These are phyloP conservation scores for Coniochaeta sp. DNA, from an alignment of 2,329 filamentous ascomycete species.

Conservation along the genomic window DNA sequence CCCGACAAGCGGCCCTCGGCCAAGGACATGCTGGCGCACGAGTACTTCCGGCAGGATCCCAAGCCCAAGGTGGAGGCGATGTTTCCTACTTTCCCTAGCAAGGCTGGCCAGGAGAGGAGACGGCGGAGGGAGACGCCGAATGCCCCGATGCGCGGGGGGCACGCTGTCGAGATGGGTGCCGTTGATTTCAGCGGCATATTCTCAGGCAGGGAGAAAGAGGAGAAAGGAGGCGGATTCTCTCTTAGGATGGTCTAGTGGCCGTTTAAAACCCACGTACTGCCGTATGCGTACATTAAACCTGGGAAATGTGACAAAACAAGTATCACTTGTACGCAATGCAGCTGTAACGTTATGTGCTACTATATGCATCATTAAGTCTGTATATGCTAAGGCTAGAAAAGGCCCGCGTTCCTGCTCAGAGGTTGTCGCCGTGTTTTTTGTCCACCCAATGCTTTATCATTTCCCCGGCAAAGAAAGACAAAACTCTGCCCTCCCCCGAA, in stretches of 20 bases:
- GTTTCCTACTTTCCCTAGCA: constrained; percentile 96
- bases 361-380: constrained; percentile 6
- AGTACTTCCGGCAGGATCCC: constrained; percentile 84
- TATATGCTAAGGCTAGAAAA: not conserved
- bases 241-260: constrained; percentile 48
- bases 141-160: constrained; percentile 71
- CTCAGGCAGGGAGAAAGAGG: constrained; percentile 55
- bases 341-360: not conserved
- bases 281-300: not conserved
- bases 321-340: not conserved
- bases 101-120: constrained; percentile 83
- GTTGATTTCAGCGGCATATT: constrained; percentile 68
- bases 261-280: constrained; percentile 1
- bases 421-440: not conserved
- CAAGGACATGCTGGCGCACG: constrained; percentile 64
- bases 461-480: not conserved
- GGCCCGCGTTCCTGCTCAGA: not conserved
- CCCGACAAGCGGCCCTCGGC: constrained; percentile 66
- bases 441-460: not conserved
- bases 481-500: not conserved
- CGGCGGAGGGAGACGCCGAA: constrained; percentile 67
- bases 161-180: constrained; percentile 44
- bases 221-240: constrained; percentile 57
- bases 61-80: constrained; percentile 83
- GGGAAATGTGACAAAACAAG: not conserved